phyloP scores from a whole-genome alignment of 2,329 filamentous ascomycete genomes.

The Fusarium sp. region DNA sequence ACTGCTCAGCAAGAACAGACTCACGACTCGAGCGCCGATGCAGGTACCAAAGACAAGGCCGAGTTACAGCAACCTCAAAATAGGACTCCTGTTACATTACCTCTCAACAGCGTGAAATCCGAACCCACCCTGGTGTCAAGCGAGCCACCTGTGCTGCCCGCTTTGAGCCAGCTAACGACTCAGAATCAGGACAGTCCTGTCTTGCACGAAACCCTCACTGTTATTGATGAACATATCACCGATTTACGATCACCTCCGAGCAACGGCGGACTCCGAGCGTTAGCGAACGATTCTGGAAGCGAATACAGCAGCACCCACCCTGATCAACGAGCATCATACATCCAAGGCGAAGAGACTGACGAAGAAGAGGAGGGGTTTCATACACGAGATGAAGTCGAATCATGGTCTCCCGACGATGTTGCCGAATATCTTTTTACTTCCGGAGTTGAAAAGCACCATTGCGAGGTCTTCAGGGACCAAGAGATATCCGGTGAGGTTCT shows the following conservation, averaged over 20 bases:
- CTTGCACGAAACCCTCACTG: constrained; percentile 93
- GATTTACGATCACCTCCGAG: constrained; percentile 74
- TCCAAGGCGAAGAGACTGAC: constrained; percentile 94
- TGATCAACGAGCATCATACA: constrained; percentile 85
- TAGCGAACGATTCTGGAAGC: constrained; percentile 82
- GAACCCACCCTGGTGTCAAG: constrained; percentile 45
- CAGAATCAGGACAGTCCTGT: constrained; percentile 73
- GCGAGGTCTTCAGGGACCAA: constrained; percentile 93
- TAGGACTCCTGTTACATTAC: constrained; percentile 56
- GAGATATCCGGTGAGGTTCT: constrained; percentile 96
- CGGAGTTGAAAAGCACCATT: constrained; percentile 90
- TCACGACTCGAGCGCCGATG: constrained; percentile 42
- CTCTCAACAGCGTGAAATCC: constrained; percentile 58
- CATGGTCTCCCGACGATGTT: constrained; percentile 85
- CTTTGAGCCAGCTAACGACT: constrained; percentile 56
- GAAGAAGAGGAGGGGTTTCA: constrained; percentile 87
- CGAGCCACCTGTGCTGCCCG: constrained; percentile 43
- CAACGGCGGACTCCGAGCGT: constrained; percentile 64
- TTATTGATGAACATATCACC: constrained; percentile 97
- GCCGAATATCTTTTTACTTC: constrained; percentile 88
- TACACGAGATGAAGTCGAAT: constrained; percentile 77
- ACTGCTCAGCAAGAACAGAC: constrained; percentile 50
- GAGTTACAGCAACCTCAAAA: constrained; percentile 53
- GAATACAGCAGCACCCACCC: constrained; percentile 89
- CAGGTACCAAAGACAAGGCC: constrained; percentile 48